phyloP scores from a whole-genome alignment of 2,329 filamentous ascomycete species.

The Aureobasidium zeae region DNA sequence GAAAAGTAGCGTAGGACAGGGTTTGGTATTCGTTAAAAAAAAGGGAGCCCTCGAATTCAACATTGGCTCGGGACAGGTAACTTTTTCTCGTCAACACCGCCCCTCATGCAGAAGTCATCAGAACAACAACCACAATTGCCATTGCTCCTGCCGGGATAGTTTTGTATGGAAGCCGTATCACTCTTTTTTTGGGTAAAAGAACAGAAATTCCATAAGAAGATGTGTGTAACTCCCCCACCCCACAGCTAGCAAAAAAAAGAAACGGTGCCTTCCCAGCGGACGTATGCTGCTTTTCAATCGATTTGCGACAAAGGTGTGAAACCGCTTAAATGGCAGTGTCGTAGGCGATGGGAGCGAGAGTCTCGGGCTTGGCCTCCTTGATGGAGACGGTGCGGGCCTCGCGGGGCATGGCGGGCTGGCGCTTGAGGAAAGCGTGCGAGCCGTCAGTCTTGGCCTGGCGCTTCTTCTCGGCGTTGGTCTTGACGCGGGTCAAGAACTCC shows the following conservation, averaged over 20 bases:
- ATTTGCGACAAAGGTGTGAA: background rate
- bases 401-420: slow-evolving; percentile 71
- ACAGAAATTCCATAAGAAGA: slow-evolving; percentile 6
- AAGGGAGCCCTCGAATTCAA: slow-evolving; percentile 12
- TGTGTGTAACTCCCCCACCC: slow-evolving; percentile 16
- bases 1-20: slow-evolving; percentile 9
- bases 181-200: slow-evolving; percentile 15
- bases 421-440: slow-evolving; percentile 83
- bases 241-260: slow-evolving; percentile 14
- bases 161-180: slow-evolving; percentile 15
- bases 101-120: slow-evolving; percentile 11
- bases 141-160: slow-evolving; percentile 10
- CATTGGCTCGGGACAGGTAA: slow-evolving; percentile 11
- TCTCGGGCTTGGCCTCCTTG: slow-evolving; percentile 81
- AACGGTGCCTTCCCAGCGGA: no score
- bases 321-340: slow-evolving; percentile 83
- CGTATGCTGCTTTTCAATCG: slow-evolving; percentile 6
- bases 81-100: slow-evolving; percentile 1
- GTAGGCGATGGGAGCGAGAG: slow-evolving; percentile 83
- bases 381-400: slow-evolving; percentile 69
- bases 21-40: slow-evolving; percentile 15
- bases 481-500: slow-evolving; percentile 92
- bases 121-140: slow-evolving; percentile 11
- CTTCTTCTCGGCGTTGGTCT: slow-evolving; percentile 89
- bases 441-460: slow-evolving; percentile 87